Evolutionary conservation across 345 rosid species (phyloP).

Genomic region (Ceriops zippeliana): DNA sequence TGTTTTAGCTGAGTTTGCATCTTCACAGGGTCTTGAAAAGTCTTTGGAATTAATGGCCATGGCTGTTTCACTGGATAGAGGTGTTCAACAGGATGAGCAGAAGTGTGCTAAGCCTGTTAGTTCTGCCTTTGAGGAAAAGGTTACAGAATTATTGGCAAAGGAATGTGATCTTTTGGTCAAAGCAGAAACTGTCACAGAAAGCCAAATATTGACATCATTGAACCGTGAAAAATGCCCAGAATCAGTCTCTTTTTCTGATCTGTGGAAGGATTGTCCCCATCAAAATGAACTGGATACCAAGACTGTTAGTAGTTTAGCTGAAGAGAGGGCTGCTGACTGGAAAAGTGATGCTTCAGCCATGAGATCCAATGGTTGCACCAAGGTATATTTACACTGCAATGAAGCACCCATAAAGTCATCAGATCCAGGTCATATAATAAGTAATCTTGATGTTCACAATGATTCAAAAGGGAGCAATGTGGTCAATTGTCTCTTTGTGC

Average conservation of each 20-base stretch:
- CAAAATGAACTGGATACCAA: slow-evolving; percentile 8
- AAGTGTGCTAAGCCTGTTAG: slow-evolving; percentile 19
- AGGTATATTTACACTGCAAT: slow-evolving; percentile 20
- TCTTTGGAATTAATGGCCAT: slow-evolving; percentile 7
- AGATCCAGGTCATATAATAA: slow-evolving; percentile 15
- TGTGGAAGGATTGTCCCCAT: not conserved
- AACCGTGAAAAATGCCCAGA: slow-evolving; percentile 5
- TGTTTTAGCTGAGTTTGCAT: slow-evolving; percentile 3
- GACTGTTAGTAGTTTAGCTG: not conserved
- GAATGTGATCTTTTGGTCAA: slow-evolving; percentile 13
- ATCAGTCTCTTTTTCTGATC: not conserved
- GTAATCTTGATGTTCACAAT: slow-evolving; percentile 14
- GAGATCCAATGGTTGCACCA: slow-evolving; percentile 22
- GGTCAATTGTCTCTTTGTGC: slow-evolving; percentile 20
- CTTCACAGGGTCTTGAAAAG: slow-evolving; percentile 1
- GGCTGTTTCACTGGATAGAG: slow-evolving; percentile 17
- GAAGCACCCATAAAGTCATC: slow-evolving; percentile 15
- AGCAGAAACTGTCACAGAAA: slow-evolving; percentile 11
- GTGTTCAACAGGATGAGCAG: slow-evolving; percentile 17
- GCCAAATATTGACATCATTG: slow-evolving; percentile 16
- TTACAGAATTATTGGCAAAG: slow-evolving; percentile 15
- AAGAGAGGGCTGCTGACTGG: not conserved
- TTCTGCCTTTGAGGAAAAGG: slow-evolving; percentile 15
- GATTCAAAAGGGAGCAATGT: slow-evolving; percentile 14
- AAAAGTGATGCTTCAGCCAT: slow-evolving; percentile 19